Conservation (phyloP, 345 rosid species). For the Hibiscus trionum region DNA sequence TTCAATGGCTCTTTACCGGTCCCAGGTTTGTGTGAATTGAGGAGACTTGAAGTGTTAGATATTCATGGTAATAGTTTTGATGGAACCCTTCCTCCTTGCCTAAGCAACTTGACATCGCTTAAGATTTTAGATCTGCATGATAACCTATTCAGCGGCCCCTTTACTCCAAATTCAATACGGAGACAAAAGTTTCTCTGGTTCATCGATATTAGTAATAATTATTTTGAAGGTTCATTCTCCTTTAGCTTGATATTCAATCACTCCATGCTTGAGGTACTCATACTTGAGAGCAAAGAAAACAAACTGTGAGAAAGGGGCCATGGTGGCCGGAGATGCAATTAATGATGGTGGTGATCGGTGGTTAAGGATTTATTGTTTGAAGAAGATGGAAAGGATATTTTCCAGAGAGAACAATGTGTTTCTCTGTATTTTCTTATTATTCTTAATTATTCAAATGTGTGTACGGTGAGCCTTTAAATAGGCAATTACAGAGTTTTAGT, state of each 20-base stretch:
- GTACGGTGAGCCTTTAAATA: no score
- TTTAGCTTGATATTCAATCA: slow-evolving; percentile 8
- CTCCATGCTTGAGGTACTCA: slow-evolving; percentile 10
- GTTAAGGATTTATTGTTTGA: no score
- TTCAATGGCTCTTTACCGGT: neutral
- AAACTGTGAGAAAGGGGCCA: no score
- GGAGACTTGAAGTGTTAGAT: slow-evolving; percentile 8
- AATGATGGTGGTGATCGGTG: no score
- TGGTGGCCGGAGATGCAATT: no score
- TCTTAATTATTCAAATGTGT: no score
- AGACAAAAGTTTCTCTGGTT: neutral
- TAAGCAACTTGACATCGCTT: slow-evolving; percentile 16
- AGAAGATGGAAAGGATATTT: no score
- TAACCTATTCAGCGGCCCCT: slow-evolving; percentile 7
- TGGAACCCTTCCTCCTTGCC: neutral
- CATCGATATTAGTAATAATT: slow-evolving; percentile 5
- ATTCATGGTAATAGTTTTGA: neutral
- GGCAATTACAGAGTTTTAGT: no score
- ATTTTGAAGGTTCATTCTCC: neutral
- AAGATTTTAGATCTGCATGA: slow-evolving; percentile 5
- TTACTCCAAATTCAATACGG: neutral
- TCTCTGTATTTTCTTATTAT: no score
- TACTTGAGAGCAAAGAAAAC: neutral
- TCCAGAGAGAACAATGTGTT: no score
- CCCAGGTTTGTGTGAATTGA: slow-evolving; percentile 7